Conservation (phyloP, 2,329 filamentous ascomycete species). For the Colletotrichum cordylinicola region DNA sequence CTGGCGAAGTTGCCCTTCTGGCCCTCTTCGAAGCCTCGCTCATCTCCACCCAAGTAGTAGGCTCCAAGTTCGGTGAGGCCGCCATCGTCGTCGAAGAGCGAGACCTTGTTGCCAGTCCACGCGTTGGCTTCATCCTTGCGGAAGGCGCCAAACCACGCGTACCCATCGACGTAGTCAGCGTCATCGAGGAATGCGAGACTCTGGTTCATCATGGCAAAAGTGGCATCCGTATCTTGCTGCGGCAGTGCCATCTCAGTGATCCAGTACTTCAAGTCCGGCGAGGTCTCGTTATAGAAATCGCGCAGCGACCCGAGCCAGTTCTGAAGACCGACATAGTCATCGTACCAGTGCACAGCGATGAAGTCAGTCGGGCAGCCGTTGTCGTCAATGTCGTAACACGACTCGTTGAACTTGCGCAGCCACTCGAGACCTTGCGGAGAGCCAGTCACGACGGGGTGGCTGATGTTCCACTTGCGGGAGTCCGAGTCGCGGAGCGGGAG, state of each 20-base stretch:
- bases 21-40: slow-evolving; percentile 41
- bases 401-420: slow-evolving; percentile 43
- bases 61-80: slow-evolving; percentile 43
- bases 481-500: slow-evolving; percentile 31
- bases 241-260: slow-evolving; percentile 46
- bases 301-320: slow-evolving; percentile 39
- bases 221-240: slow-evolving; percentile 35
- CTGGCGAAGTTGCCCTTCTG: slow-evolving; percentile 6
- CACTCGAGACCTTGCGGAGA: slow-evolving; percentile 42
- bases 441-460: slow-evolving; percentile 46
- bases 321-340: slow-evolving; percentile 38
- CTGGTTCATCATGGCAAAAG: slow-evolving; percentile 45
- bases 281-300: slow-evolving; percentile 38
- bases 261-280: slow-evolving; percentile 35
- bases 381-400: slow-evolving; percentile 43
- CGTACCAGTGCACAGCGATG: slow-evolving; percentile 47
- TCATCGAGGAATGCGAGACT: slow-evolving; percentile 39
- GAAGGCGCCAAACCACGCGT: slow-evolving; percentile 48
- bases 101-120: slow-evolving; percentile 44
- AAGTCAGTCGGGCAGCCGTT: slow-evolving; percentile 45
- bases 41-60: slow-evolving; percentile 42
- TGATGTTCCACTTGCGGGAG: slow-evolving; percentile 39
- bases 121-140: slow-evolving; percentile 40
- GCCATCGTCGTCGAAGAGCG: slow-evolving; percentile 40
- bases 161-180: slow-evolving; percentile 37